Evolutionary conservation across 139 green algal genomes (phyloP).

Genomic region (Coccomyxa sp.): DNA sequence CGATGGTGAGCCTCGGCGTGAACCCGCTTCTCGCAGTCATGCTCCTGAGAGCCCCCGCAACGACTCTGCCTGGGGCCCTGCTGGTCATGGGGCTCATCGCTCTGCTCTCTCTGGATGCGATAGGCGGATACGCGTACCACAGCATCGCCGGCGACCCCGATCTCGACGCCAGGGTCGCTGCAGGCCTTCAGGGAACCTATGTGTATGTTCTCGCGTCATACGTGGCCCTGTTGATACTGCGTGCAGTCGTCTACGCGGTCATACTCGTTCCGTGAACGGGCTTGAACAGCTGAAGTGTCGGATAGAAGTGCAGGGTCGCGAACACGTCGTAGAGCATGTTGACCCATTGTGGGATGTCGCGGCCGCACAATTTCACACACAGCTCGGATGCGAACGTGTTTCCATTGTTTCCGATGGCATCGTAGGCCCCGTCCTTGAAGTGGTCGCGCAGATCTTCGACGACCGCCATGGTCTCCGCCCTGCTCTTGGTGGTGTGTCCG

Average conservation of each 20-base stretch:
- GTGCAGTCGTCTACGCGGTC: neutral
- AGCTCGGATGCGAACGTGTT: neutral
- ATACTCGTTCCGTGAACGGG: neutral
- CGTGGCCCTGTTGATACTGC: neutral
- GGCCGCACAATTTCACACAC: neutral
- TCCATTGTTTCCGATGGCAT: neutral
- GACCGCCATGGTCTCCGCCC: neutral
- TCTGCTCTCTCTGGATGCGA: neutral
- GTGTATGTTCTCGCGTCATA: neutral
- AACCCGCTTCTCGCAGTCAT: neutral
- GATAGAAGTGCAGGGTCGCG: neutral
- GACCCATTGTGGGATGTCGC: neutral
- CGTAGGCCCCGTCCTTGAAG: neutral
- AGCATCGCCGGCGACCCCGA: neutral
- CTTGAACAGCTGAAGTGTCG: neutral
- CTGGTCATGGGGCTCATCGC: neutral
- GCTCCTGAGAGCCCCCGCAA: neutral
- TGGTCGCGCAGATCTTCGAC: neutral
- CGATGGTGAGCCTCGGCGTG: neutral
- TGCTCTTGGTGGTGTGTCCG: neutral
- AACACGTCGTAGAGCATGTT: slow-evolving; percentile 1
- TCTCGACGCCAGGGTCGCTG: neutral
- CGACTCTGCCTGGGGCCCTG: neutral
- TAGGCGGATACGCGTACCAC: neutral
- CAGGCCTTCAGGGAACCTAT: neutral